These are phyloP conservation scores for Rutidosis leptorrhynchoides DNA, from an alignment of 129 eudicot species.

Conservation along the genomic window DNA sequence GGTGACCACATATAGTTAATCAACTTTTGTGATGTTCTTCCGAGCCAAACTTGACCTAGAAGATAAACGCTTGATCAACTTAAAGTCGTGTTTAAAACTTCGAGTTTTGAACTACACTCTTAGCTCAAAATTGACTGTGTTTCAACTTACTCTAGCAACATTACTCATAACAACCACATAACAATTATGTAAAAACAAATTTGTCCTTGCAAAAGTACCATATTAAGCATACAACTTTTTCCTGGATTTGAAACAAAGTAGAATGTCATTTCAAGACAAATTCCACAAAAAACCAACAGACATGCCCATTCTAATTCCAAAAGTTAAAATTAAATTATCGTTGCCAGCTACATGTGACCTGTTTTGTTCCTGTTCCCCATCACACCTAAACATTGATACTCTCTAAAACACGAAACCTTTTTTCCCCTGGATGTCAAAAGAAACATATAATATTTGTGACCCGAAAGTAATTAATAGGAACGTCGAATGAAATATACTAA, in stretches of 20 bases:
- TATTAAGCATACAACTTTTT: constrained; percentile 21
- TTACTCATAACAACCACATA: not conserved
- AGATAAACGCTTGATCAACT: not conserved
- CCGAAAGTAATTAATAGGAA: not conserved
- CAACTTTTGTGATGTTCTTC: too few species aligned
- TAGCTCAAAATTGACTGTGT: not conserved
- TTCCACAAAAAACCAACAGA: constrained; percentile 21
- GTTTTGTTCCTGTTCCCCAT: not conserved
- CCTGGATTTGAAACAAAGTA: constrained; percentile 22
- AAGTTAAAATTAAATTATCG: constrained; percentile 15
- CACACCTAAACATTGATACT: constrained; percentile 18
- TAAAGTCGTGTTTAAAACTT: not conserved
- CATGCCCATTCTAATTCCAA: constrained; percentile 16
- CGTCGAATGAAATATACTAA: not conserved
- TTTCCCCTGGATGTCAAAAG: constrained; percentile 11
- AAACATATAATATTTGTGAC: constrained; percentile 9
- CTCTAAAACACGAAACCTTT: constrained; percentile 6
- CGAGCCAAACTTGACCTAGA: too few species aligned
- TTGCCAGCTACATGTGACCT: constrained; percentile 14
- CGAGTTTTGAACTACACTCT: not conserved
- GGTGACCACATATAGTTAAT: too few species aligned
- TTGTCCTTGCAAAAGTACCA: constrained; percentile 13
- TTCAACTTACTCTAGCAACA: not conserved
- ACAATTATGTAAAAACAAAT: constrained; percentile 13
- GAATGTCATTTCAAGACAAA: constrained; percentile 19